phyloP scores from a whole-genome alignment of 495 filamentous ascomycete species.

The Echria macrotheca region DNA sequence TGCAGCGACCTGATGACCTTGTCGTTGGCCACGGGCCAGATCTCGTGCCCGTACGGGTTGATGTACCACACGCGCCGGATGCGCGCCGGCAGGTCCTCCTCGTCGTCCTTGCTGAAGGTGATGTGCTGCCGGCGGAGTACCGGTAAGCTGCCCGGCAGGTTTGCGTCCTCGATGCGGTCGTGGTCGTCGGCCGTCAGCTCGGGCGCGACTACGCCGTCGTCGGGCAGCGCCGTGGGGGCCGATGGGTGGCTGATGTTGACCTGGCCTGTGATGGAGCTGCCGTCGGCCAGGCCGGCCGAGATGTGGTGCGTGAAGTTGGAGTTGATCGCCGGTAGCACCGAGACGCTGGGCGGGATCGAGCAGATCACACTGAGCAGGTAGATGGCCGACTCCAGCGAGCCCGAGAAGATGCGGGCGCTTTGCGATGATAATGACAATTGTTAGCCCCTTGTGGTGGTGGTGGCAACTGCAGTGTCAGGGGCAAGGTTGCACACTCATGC shows the following conservation, averaged over 20 bases:
- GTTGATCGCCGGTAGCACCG: slow-evolving; percentile 85
- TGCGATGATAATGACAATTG: no score
- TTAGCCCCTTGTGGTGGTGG: no score
- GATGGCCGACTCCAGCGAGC: slow-evolving; percentile 75
- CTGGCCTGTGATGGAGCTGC: slow-evolving; percentile 79
- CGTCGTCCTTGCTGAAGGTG: slow-evolving; percentile 62
- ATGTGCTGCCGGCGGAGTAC: slow-evolving; percentile 75
- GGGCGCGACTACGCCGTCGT: slow-evolving; percentile 28
- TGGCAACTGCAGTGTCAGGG: no score
- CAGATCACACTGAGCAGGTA: slow-evolving; percentile 80
- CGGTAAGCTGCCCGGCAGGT: slow-evolving; percentile 78
- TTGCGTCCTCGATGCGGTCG: slow-evolving; percentile 67
- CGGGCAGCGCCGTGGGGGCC: slow-evolving; percentile 44
- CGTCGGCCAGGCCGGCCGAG: slow-evolving; percentile 70
- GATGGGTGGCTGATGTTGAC: slow-evolving; percentile 88
- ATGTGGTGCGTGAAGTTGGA: slow-evolving; percentile 94
- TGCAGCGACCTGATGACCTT: slow-evolving; percentile 64
- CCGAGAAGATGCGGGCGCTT: slow-evolving; percentile 71
- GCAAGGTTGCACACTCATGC: no score
- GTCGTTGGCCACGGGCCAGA: slow-evolving; percentile 72
- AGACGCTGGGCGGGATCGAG: slow-evolving; percentile 64
- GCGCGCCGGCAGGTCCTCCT: slow-evolving; percentile 63
- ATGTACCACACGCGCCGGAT: slow-evolving; percentile 93
- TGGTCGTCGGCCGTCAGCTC: slow-evolving; percentile 21
- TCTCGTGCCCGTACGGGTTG: slow-evolving; percentile 90